Evolutionary conservation across 257 asterid genomes (phyloP), one percentile per base, ranked within the genome.

Genomic region (Leptodermis oblonga): DNA sequence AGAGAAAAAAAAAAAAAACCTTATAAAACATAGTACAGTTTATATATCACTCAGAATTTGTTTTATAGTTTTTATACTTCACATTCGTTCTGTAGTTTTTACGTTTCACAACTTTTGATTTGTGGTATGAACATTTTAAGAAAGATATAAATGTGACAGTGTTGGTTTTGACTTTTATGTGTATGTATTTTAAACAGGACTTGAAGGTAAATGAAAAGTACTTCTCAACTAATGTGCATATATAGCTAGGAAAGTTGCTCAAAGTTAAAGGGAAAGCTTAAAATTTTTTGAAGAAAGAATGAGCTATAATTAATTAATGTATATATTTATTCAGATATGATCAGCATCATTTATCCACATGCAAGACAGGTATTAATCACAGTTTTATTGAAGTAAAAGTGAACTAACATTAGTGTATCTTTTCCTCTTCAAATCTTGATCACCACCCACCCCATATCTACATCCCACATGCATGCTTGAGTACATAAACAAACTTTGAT

Each of bases 281-380:
- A 9, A 48, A 17, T 17, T 0, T 1, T 48, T 18, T 11, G 23
- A 45, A 68, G 42, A 36, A 26, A 37, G 49, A 43, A 60, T 60
- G 68, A 60, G 37, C n/a, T n/a, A n/a, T n/a, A n/a, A n/a, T n/a
- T n/a, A n/a, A n/a, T n/a, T n/a, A n/a, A n/a, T n/a, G n/a, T n/a
- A 33, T 45, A 30, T 17, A 18, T 33, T 33, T 7, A 34, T 61
- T 71, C 51, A 10, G 76, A 33, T 37, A 31, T 34, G n/a, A 25
- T 52, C 28, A 63, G 26, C 65, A 28, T 63, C 55, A 25, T 36
- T 71, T 34, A 52, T 48, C 48, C 62, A 61, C 62, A 70, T 63
- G 74, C 76, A 83, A 67, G 71, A 67, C 60, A 67, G 61, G 71
- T 49, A 51, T 48, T 49, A 30, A 26, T 33, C 48, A 51, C 62